Percentiles rank a stretch among this genome's conserved stretches.
phyloP scores from a whole-genome alignment of 345 rosid genomes.

The Gossypium anomalum region DNA sequence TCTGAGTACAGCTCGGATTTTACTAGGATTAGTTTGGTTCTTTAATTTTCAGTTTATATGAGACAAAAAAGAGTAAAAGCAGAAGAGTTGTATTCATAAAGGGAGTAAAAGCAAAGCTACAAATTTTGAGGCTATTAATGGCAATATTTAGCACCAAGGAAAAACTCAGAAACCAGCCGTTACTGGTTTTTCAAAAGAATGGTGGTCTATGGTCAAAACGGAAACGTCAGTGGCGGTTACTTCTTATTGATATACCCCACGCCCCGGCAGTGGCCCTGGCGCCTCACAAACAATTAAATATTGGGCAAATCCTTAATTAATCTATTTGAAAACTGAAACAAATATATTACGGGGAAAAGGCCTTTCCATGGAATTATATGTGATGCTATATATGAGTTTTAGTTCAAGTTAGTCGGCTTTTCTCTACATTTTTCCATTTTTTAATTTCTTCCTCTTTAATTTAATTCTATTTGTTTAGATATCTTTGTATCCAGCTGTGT shows the following conservation, averaged over 20 bases:
- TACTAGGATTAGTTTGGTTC: background rate
- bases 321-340: background rate
- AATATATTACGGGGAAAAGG: background rate
- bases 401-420: no score
- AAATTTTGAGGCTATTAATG: background rate
- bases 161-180: conserved; percentile 14
- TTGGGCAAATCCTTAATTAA: background rate
- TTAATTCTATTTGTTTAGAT: no score
- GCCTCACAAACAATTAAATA: background rate
- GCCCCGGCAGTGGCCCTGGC: background rate
- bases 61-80: conserved; percentile 9
- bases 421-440: no score
- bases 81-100: conserved; percentile 1
- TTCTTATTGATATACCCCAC: background rate
- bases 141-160: background rate
- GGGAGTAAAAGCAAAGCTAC: background rate
- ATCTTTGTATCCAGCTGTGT: no score
- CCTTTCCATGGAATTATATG: no score
- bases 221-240: background rate
- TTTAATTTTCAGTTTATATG: background rate
- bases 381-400: no score
- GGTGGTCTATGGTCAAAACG: background rate
- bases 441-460: no score
- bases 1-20: background rate
- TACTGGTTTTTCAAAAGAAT: background rate